Evolutionary conservation across 441 rosid genomes (phyloP).

Genomic region (Omphalea diandra): DNA sequence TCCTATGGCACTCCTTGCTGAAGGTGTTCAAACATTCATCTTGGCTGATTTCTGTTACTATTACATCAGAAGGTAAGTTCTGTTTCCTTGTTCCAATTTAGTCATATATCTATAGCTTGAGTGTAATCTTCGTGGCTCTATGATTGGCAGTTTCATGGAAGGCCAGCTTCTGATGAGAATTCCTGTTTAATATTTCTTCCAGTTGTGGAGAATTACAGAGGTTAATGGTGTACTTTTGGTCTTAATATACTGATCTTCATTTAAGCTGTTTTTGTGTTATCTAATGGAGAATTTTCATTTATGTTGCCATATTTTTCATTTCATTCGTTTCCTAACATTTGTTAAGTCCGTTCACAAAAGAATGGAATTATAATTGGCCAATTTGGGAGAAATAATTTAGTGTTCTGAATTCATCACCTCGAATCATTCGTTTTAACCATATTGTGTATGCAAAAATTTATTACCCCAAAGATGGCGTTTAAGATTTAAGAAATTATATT

Average conservation of each 20-base stretch:
- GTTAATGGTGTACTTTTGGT: background rate
- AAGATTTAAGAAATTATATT: no score
- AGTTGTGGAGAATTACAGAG: background rate
- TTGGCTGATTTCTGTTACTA: slow-evolving; percentile 84
- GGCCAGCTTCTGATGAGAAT: slow-evolving; percentile 69
- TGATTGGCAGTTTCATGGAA: slow-evolving; percentile 47
- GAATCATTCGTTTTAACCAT: no score
- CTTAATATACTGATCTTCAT: no score
- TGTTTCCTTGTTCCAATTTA: background rate
- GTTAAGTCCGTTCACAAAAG: no score
- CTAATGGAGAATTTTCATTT: no score
- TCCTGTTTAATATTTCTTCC: slow-evolving; percentile 56
- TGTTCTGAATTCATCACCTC: no score
- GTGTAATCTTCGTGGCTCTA: background rate
- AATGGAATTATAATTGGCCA: no score
- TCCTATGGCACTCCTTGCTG: slow-evolving; percentile 52
- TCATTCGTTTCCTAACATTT: no score
- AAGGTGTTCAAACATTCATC: slow-evolving; percentile 75
- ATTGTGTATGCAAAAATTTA: no score
- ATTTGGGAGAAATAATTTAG: no score
- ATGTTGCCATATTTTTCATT: no score
- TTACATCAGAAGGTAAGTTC: slow-evolving; percentile 62
- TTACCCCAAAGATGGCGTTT: no score
- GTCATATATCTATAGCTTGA: background rate
- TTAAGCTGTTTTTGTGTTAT: background rate